A percentile compares a stretch with the other conserved stretches of the same genome.
Conservation (phyloP, 108 stramenopile genomes). For the Fragilariopsis cylindrus region DNA sequence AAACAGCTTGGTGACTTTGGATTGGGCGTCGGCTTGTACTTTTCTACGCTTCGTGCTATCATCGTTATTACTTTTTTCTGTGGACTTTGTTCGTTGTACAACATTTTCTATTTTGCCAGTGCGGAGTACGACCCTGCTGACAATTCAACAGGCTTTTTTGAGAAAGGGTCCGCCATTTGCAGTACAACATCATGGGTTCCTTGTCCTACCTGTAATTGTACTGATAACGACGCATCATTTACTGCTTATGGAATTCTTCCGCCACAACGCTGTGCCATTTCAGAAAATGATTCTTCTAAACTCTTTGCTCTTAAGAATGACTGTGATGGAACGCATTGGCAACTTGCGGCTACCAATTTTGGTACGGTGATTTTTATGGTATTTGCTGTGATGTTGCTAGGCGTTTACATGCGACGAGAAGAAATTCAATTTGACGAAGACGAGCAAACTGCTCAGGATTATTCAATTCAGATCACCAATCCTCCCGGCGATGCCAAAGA, state of each 20-base stretch:
- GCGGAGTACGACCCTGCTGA: constrained; percentile 46
- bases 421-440: constrained; percentile 81
- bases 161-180: constrained; percentile 43
- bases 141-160: not conserved
- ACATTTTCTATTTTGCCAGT: constrained; percentile 66
- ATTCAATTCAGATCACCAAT: constrained; percentile 79
- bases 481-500: constrained; percentile 80
- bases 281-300: not conserved
- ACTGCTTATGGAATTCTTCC: not conserved
- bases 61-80: constrained; percentile 57
- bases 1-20: constrained; percentile 62
- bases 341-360: constrained; percentile 57
- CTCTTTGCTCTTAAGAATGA: constrained; percentile 64
- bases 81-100: constrained; percentile 69
- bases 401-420: constrained; percentile 44
- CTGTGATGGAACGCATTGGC: constrained; percentile 64
- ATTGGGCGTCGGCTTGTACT: constrained; percentile 73
- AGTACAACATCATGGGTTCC: constrained; percentile 65
- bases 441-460: constrained; percentile 92
- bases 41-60: constrained; percentile 70
- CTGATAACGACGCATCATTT: not conserved
- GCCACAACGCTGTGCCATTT: not conserved
- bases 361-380: constrained; percentile 56
- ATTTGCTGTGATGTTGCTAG: constrained; percentile 38
- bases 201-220: constrained; percentile 41